These are phyloP conservation scores for Trichoderma endophyticum DNA, from an alignment of 2,329 filamentous ascomycete species.

Conservation along the genomic window DNA sequence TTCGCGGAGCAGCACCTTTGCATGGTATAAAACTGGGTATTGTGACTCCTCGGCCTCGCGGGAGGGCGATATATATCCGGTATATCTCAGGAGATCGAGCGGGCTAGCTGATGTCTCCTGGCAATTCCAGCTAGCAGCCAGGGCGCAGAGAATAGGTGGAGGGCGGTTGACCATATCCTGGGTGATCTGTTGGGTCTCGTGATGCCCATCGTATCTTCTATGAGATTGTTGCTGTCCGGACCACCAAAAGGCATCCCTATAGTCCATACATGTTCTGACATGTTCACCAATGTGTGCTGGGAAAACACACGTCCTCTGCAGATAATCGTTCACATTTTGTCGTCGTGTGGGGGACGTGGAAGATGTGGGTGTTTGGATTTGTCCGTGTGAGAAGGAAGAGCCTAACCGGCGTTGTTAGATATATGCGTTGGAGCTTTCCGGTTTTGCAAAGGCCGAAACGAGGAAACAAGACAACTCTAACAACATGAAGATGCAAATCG, in stretches of 20 bases:
- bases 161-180: conserved; percentile 39
- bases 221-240: conserved; percentile 47
- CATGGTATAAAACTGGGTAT: conserved; percentile 51
- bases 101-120: conserved; percentile 49
- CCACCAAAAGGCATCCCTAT: conserved; percentile 58
- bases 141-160: conserved; percentile 48
- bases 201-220: conserved; percentile 24
- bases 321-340: conserved; percentile 50
- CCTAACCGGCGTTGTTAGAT: conserved; percentile 23
- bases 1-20: conserved; percentile 55
- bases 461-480: background rate
- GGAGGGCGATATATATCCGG: conserved; percentile 46
- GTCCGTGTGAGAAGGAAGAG: conserved; percentile 31
- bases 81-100: conserved; percentile 51
- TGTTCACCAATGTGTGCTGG: conserved; percentile 39
- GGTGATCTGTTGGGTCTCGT: conserved; percentile 20
- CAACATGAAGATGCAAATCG: background rate
- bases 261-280: conserved; percentile 48
- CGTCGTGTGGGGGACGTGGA: conserved; percentile 50
- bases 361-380: conserved; percentile 46
- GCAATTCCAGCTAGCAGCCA: conserved; percentile 52
- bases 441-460: background rate
- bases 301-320: conserved; percentile 46
- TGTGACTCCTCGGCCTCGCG: conserved; percentile 47
- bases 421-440: background rate